Evolutionary conservation across 2,329 filamentous ascomycete genomes (phyloP).

Genomic region (Colletotrichum higginsianum): DNA sequence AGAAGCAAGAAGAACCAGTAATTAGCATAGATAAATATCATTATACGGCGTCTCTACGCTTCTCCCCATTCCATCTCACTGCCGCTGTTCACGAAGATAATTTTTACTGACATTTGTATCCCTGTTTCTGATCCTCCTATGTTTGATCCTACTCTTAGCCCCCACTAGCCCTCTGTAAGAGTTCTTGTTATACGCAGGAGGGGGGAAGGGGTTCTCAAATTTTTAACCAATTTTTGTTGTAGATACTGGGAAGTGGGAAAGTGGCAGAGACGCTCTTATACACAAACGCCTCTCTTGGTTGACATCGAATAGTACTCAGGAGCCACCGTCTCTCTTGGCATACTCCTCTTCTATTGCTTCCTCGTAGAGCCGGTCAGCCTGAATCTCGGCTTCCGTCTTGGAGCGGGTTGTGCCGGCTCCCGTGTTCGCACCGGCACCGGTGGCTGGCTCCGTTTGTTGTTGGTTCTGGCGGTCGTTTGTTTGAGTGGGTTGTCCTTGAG

Average conservation of each 20-base stretch:
- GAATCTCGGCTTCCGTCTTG: constrained; percentile 65
- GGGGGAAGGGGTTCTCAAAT: too few relatives aligned
- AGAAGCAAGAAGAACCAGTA: constrained; percentile 6
- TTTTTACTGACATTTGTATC: too few relatives aligned
- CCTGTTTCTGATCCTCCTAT: too few relatives aligned
- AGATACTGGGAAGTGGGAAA: too few relatives aligned
- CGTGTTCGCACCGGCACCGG: constrained; percentile 64
- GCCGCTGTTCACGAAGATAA: too few relatives aligned
- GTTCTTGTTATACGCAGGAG: too few relatives aligned
- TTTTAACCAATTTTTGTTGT: too few relatives aligned
- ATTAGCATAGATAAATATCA: constrained; percentile 16
- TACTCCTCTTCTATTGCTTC: constrained; percentile 71
- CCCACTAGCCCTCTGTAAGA: too few relatives aligned
- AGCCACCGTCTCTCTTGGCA: constrained; percentile 68
- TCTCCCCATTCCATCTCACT: too few relatives aligned
- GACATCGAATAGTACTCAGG: constrained; percentile 47
- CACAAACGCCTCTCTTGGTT: too few relatives aligned
- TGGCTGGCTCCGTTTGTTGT: constrained; percentile 41
- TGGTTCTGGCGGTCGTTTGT: constrained; percentile 9
- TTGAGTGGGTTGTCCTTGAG: background rate
- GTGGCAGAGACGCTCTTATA: too few relatives aligned
- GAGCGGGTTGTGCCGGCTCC: constrained; percentile 62
- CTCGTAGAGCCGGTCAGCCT: constrained; percentile 66
- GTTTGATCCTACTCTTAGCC: too few relatives aligned
- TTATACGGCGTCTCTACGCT: constrained; percentile 3